A percentile compares a stretch with the other conserved stretches of the same genome.
These are phyloP conservation scores for Saccharomyces uvarum DNA, from an alignment of 1,139 yeast species.

Conservation along the genomic window DNA sequence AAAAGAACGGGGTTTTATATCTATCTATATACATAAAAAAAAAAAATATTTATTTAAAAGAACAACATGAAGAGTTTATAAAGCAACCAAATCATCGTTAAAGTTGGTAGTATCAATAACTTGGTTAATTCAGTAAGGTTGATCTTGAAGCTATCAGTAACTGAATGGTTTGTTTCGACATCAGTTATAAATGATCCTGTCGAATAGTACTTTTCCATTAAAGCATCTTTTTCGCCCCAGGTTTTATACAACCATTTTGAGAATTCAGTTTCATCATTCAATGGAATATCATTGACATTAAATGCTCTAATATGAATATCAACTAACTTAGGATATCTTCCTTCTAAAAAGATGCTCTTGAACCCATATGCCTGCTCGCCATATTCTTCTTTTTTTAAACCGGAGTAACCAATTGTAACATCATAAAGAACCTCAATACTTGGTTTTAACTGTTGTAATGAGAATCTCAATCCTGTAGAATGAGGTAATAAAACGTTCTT, in stretches of 20 bases:
- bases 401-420: conserved; percentile 75
- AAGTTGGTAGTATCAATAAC: conserved; percentile 14
- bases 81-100: conserved; percentile 5
- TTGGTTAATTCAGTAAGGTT: conserved; percentile 11
- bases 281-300: conserved; percentile 56
- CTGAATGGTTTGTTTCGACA: conserved; percentile 13
- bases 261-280: conserved; percentile 53
- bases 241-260: conserved; percentile 65
- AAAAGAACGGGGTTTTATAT: not conserved
- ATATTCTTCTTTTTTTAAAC: conserved; percentile 50
- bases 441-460: conserved; percentile 50
- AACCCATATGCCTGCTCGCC: conserved; percentile 77
- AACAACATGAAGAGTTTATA: not conserved
- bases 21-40: not conserved
- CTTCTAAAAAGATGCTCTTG: conserved; percentile 53
- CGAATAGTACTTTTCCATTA: conserved; percentile 52
- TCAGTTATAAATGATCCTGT: conserved; percentile 45
- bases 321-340: conserved; percentile 62
- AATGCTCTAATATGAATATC: conserved; percentile 57
- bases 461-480: conserved; percentile 66
- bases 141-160: conserved; percentile 16
- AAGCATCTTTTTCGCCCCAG: conserved; percentile 76
- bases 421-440: conserved; percentile 70
- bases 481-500: conserved; percentile 73
- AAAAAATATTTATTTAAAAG: not conserved